These are phyloP conservation scores for Leptographium galeiforme DNA, from an alignment of 2,329 filamentous ascomycete species.

Conservation along the genomic window DNA sequence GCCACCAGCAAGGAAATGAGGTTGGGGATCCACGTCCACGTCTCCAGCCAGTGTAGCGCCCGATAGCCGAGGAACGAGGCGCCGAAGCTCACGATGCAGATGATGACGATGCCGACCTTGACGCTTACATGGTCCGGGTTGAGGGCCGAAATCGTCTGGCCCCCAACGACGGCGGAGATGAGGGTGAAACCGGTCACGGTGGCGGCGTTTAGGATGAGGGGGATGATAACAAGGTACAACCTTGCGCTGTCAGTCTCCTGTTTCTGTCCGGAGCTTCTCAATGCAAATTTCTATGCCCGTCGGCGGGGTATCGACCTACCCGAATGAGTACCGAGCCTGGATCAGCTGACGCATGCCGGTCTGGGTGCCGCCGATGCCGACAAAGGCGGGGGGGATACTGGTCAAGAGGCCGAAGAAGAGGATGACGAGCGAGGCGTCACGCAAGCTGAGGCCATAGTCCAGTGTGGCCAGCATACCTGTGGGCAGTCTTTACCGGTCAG, in stretches of 20 bases:
- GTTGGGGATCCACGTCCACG: conserved; percentile 43
- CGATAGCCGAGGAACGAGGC: conserved; percentile 43
- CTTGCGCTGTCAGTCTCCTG: conserved; percentile 12
- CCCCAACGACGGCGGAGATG: conserved; percentile 41
- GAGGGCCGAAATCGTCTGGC: conserved; percentile 36
- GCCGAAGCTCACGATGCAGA: conserved; percentile 35
- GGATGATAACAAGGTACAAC: conserved; percentile 35
- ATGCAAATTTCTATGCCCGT: too few species aligned
- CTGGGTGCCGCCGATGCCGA: conserved; percentile 39
- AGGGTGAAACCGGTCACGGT: conserved; percentile 46
- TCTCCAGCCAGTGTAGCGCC: conserved; percentile 38
- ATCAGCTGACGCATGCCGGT: conserved; percentile 48
- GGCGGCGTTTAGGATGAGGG: conserved; percentile 40
- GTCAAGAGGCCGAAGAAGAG: conserved; percentile 43
- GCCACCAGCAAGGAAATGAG: conserved; percentile 37
- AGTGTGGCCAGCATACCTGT: conserved; percentile 46
- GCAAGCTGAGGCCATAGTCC: conserved; percentile 37
- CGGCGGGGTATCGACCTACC: conserved; percentile 24
- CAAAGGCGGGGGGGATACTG: conserved; percentile 39
- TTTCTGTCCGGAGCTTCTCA: not conserved
- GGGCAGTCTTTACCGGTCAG: conserved; percentile 27
- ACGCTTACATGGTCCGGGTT: conserved; percentile 31
- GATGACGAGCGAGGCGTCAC: conserved; percentile 42
- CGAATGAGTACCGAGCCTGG: conserved; percentile 47
- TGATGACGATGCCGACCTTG: conserved; percentile 43